Conservation (phyloP, 2,329 filamentous ascomycete species). For the Fusarium sublunatum region DNA sequence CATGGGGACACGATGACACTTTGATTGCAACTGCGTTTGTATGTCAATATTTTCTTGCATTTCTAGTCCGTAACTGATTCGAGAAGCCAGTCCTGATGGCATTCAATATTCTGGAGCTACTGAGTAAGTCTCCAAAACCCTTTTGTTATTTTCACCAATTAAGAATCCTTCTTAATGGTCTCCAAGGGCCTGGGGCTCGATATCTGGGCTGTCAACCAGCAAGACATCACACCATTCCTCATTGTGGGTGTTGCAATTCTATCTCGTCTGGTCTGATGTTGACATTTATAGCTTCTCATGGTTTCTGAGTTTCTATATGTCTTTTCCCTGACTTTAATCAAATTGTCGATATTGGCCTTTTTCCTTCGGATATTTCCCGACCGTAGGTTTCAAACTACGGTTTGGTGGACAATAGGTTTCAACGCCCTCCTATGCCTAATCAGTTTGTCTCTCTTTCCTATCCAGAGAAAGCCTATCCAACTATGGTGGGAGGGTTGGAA, state of each 20-base stretch:
- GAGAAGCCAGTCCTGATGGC: not conserved
- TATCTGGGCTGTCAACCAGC: not conserved
- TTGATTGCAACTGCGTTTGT: not conserved
- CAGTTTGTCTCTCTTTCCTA: not conserved
- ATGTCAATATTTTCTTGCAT: accelerated
- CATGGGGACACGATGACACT: slow-evolving; percentile 10
- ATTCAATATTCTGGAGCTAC: not conserved
- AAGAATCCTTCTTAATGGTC: not conserved
- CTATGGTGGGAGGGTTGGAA: slow-evolving; percentile 12
- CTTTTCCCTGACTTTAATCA: not conserved
- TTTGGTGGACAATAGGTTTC: not conserved
- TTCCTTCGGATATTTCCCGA: slow-evolving; percentile 17
- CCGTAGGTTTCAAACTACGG: not conserved
- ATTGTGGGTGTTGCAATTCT: not conserved
- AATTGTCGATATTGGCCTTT: slow-evolving; percentile 6
- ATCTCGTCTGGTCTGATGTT: not conserved
- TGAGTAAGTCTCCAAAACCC: not conserved
- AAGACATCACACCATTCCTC: not conserved
- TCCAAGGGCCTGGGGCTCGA: not conserved
- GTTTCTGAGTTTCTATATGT: not conserved
- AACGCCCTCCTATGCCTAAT: accelerated
- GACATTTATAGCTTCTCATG: not conserved
- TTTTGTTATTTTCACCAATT: too few species aligned
- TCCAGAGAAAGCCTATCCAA: not conserved
- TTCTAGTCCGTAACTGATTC: not conserved